phyloP scores from a whole-genome alignment of 1,284 basidiomycete species.

The Marasmius sp. region DNA sequence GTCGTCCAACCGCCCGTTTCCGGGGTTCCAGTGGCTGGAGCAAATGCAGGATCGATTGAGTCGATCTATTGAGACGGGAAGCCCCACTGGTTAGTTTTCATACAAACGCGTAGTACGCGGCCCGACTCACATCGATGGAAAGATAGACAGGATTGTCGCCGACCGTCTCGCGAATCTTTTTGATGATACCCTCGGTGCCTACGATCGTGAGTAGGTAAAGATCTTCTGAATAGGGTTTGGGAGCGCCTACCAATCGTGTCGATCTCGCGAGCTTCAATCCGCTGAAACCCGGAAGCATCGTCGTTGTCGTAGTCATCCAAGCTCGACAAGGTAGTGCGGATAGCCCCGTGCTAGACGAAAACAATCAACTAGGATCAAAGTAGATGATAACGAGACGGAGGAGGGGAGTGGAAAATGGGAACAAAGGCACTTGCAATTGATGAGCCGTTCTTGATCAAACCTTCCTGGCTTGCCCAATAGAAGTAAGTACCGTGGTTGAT shows the following conservation, averaged over 20 bases:
- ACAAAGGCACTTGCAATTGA: conserved; percentile 75
- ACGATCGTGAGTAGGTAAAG: background rate
- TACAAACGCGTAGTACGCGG: background rate
- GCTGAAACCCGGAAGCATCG: conserved; percentile 63
- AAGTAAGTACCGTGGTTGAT: conserved; percentile 81
- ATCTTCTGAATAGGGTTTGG: background rate
- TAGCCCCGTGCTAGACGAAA: conserved; percentile 70
- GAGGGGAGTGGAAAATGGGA: conserved; percentile 21
- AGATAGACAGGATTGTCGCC: conserved; percentile 70
- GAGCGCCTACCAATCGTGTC: conserved; percentile 58
- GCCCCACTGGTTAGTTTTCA: background rate
- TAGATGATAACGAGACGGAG: conserved; percentile 17
- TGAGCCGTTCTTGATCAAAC: conserved; percentile 70
- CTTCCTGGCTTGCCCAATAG: conserved; percentile 76
- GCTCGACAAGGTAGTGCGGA: conserved; percentile 72
- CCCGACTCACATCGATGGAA: conserved; percentile 60
- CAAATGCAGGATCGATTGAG: conserved; percentile 75
- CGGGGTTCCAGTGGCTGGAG: conserved; percentile 74
- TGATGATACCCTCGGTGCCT: conserved; percentile 69
- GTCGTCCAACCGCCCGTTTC: conserved; percentile 79
- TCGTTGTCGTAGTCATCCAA: conserved; percentile 73
- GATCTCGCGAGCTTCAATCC: conserved; percentile 77
- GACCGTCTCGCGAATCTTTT: conserved; percentile 69
- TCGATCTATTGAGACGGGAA: conserved; percentile 49
- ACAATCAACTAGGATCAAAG: conserved; percentile 72